These are phyloP conservation scores for Cajanus cajan DNA, from an alignment of 306 rosid species.

Conservation along the genomic window DNA sequence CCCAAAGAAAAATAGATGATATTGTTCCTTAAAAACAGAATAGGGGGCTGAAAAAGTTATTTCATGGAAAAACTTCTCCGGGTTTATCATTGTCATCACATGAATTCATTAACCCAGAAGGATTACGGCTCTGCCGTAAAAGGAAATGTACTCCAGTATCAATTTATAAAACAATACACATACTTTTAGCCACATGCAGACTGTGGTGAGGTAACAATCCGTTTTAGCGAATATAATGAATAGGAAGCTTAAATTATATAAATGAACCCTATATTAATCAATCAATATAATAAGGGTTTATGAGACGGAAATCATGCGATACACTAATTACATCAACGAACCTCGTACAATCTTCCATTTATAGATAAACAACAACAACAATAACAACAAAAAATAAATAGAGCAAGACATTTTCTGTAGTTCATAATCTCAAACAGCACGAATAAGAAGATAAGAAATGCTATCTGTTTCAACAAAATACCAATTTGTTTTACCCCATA, in stretches of 20 bases:
- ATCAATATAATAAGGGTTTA: not conserved
- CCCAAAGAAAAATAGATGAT: constrained; percentile 1
- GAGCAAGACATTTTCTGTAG: not conserved
- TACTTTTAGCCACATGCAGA: not conserved
- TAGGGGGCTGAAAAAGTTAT: not conserved
- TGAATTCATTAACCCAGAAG: constrained; percentile 6
- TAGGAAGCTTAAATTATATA: not conserved
- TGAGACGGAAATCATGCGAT: not conserved
- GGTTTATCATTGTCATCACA: not conserved
- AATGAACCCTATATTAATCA: not conserved
- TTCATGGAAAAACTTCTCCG: not conserved
- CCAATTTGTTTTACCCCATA: not conserved
- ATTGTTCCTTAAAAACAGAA: not conserved
- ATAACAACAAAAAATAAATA: not conserved
- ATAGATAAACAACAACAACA: not conserved
- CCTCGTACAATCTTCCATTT: not conserved
- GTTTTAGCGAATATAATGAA: not conserved
- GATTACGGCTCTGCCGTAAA: not conserved
- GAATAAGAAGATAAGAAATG: not conserved
- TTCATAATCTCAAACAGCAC: not conserved
- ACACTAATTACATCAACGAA: not conserved
- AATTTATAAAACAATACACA: constrained; percentile 1
- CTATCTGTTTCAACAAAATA: constrained; percentile 9
- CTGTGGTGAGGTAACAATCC: not conserved
- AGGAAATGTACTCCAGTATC: not conserved